Evolutionary conservation across 2,329 filamentous ascomycete species (phyloP).

Genomic region (Pezicula neosporulosa): DNA sequence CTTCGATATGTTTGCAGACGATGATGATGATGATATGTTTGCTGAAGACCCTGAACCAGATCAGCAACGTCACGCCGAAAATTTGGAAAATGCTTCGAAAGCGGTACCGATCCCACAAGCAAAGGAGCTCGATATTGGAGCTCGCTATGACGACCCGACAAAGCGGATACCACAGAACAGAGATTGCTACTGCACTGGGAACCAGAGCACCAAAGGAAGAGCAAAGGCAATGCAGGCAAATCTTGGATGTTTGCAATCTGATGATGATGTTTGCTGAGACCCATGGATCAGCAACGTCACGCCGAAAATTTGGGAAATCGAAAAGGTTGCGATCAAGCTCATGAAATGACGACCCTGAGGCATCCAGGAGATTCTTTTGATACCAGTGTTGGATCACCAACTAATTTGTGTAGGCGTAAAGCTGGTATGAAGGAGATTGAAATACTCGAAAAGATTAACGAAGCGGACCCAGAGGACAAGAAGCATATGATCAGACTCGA

Average conservation of each 20-base stretch:
- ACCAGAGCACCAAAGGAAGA: no score
- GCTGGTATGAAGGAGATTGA: conserved; percentile 93
- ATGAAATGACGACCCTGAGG: conserved; percentile 91
- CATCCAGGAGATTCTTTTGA: neutral
- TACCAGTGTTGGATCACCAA: neutral
- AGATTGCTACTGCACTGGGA: no score
- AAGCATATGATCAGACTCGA: conserved; percentile 90
- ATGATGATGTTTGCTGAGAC: no score
- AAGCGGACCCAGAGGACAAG: conserved; percentile 81
- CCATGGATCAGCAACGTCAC: no score
- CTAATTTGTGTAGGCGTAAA: conserved; percentile 54
- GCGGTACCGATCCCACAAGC: conserved; percentile 40
- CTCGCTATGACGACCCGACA: conserved; percentile 89
- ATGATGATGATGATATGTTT: conserved; percentile 66
- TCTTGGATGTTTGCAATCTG: no score
- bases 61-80: conserved; percentile 29
- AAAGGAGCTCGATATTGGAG: conserved; percentile 61
- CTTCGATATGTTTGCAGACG: conserved; percentile 87
- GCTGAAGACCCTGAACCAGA: conserved; percentile 45
- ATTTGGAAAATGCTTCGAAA: conserved; percentile 41
- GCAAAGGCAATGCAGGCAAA: no score
- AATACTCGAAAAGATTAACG: conserved; percentile 83
- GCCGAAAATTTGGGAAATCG: no score
- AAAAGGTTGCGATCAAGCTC: conserved; percentile 93
- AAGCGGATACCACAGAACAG: no score